Conservation (phyloP, 2,329 filamentous ascomycete genomes). For the Talaromyces sp. region DNA sequence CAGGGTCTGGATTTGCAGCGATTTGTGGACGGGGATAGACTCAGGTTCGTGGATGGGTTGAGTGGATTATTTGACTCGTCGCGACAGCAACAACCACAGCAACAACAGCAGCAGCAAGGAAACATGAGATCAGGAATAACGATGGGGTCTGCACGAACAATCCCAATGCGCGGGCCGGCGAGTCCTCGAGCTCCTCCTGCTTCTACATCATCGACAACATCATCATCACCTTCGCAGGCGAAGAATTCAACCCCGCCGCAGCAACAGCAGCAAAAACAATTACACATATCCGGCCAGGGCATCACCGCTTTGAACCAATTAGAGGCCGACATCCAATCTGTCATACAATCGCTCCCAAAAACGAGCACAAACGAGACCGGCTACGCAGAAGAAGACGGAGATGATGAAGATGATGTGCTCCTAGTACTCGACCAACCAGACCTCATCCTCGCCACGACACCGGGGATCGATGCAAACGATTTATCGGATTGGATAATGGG, state of each 20-base stretch:
- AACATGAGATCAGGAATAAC: not conserved
- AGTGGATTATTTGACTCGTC: slow-evolving; percentile 52
- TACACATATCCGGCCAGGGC: slow-evolving; percentile 27
- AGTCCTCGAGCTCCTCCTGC: slow-evolving; percentile 1
- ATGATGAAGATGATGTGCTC: slow-evolving; percentile 42
- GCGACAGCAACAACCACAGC: not conserved
- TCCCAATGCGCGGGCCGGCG: slow-evolving; percentile 27
- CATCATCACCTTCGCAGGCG: not conserved
- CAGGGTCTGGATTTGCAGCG: slow-evolving; percentile 69
- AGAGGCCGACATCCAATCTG: slow-evolving; percentile 34
- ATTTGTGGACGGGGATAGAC: slow-evolving; percentile 55
- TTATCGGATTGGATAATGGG: slow-evolving; percentile 57
- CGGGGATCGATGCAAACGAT: slow-evolving; percentile 41
- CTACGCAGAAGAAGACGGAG: not conserved
- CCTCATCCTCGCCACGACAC: slow-evolving; percentile 59
- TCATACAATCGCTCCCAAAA: slow-evolving; percentile 31
- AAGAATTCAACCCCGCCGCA: slow-evolving; percentile 8
- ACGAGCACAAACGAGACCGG: slow-evolving; percentile 9
- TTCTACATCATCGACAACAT: not conserved
- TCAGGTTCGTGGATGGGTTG: slow-evolving; percentile 74
- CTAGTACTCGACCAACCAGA: slow-evolving; percentile 66
- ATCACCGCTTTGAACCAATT: slow-evolving; percentile 31
- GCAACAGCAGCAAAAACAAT: slow-evolving; percentile 19
- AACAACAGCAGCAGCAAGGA: slow-evolving; percentile 11
- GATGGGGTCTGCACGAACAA: slow-evolving; percentile 20